Conservation (phyloP, 2,329 filamentous ascomycete genomes). For the Polychaeton citri region DNA sequence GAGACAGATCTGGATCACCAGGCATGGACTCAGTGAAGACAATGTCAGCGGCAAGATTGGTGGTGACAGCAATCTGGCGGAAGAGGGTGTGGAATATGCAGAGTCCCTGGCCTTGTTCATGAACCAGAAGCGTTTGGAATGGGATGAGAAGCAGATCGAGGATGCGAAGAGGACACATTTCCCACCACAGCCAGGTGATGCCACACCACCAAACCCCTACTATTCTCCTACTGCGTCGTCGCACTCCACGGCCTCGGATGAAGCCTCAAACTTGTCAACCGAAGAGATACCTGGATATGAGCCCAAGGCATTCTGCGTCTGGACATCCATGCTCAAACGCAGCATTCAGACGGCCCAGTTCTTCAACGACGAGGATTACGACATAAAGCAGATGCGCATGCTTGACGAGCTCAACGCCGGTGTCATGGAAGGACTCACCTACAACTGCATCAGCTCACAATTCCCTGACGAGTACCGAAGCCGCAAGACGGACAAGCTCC, state of each 20-base stretch:
- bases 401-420: conserved; percentile 92
- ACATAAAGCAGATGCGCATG: conserved; percentile 61
- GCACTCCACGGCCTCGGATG: conserved; percentile 52
- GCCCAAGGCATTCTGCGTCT: conserved; percentile 84
- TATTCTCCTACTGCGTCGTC: conserved; percentile 73
- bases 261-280: conserved; percentile 4
- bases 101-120: conserved; percentile 73
- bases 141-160: conserved; percentile 70
- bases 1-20: conserved; percentile 93
- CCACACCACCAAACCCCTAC: conserved; percentile 89
- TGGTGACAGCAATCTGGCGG: conserved; percentile 73
- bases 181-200: conserved; percentile 81
- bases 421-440: conserved; percentile 87
- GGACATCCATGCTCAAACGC: conserved; percentile 93
- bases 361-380: conserved; percentile 92
- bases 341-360: conserved; percentile 77
- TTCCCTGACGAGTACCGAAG: conserved; percentile 70
- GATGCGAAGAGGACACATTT: conserved; percentile 66
- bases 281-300: conserved; percentile 37
- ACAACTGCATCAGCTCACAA: conserved; percentile 70
- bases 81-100: conserved; percentile 68
- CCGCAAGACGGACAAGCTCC: conserved; percentile 74
- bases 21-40: conserved; percentile 83
- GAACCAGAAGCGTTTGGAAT: conserved; percentile 62
- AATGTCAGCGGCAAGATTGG: conserved; percentile 82